phyloP scores from a whole-genome alignment of 129 eudicot species.

The Flaveria trinervia region DNA sequence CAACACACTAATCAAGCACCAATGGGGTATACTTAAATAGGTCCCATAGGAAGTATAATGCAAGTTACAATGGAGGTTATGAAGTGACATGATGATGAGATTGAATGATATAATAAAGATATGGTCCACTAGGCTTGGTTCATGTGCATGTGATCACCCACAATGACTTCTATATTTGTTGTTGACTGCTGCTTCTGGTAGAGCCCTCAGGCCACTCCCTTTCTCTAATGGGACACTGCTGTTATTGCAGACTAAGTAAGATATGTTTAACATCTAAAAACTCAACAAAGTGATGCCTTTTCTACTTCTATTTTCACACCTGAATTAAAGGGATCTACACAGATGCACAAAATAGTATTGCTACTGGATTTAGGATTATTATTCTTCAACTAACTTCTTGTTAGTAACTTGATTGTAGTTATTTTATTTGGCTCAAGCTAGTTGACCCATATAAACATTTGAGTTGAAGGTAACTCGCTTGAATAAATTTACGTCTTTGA shows the following conservation, averaged over 20 bases:
- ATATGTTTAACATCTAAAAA: conserved; percentile 22
- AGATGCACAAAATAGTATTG: too few species aligned
- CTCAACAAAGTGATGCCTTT: background rate
- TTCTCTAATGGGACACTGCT: conserved; percentile 36
- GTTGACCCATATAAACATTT: too few species aligned
- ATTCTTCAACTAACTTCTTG: too few species aligned
- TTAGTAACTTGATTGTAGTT: too few species aligned
- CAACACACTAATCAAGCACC: background rate
- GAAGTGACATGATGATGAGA: conserved; percentile 16
- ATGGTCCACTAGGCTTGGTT: conserved; percentile 32
- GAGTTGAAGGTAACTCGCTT: too few species aligned
- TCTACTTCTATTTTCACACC: conserved; percentile 31
- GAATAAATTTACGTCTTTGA: too few species aligned
- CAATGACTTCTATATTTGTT: conserved; percentile 9
- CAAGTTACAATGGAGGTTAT: background rate
- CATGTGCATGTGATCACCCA: conserved; percentile 33
- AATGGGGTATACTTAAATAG: background rate
- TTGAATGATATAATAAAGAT: conserved; percentile 4
- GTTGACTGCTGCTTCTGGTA: conserved; percentile 10
- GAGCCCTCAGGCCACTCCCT: conserved; percentile 21
- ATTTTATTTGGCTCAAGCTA: too few species aligned
- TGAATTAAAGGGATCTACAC: too few species aligned
- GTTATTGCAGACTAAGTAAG: conserved; percentile 15
- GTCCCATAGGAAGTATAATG: conserved; percentile 8
- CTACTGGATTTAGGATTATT: too few species aligned